Evolutionary conservation across 169 alveolate genomes (phyloP), one percentile per base, ranked within the genome.

Genomic region (Cryptosporidium xiaoi): DNA sequence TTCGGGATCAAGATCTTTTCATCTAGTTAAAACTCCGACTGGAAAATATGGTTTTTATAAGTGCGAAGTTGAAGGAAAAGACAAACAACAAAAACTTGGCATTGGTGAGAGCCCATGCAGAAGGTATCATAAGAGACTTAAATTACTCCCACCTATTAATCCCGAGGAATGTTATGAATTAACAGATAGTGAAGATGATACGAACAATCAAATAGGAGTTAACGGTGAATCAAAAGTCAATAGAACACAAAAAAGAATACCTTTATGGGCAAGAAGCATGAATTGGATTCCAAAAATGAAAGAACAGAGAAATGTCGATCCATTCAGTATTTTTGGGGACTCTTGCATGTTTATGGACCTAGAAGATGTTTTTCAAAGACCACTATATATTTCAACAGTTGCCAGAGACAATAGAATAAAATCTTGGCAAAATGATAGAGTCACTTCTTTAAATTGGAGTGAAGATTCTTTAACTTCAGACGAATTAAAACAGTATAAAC

Each of bases 201-300:
- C 18, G 51, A 44, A 44, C 31, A 51, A 44, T 58, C 27, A 29
- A 3, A 8, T 15, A 3, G 44, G 24, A 0, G 67, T 46, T 2
- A 51, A 51, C 8, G 40, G 40, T 1, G 83, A 50, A 24, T 36
- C 20, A 27, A 69, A 69, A 64, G 44, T 53, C 2, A 40, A 34
- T 8, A 77, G 56, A 44, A 16, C 33, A 13, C 87, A 56, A 20
- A 77, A 77, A 50, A 77, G 64, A 48, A 62, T 77, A 18, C 87
- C 87, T 6, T 46, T 77, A 10, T 77, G 87, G 87, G 87, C 87
- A 46, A 77, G 87, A 77, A 77, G 87, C 33, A 50, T 77, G 60
- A 77, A 77, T 48, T 77, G 87, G 87, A 77, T 77, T 48, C 87
- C 87, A 20, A 56, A 77, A 50, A 77, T 77, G 50, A 56, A 77